Conservation (phyloP, 345 rosid genomes). For the Boechera stricta region DNA sequence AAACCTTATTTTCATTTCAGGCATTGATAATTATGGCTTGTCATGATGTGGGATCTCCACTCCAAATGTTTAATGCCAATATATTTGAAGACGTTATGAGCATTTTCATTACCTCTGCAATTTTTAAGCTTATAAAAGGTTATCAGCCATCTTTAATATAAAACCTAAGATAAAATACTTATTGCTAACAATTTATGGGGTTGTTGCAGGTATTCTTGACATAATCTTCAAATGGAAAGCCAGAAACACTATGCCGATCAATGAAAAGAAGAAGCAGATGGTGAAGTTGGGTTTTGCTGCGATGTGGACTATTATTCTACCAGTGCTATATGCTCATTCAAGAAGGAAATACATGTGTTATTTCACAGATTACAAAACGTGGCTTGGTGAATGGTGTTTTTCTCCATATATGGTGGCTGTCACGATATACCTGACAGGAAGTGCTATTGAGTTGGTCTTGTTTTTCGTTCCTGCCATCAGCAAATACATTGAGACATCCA, state of each 20-base stretch:
- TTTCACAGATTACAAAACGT: slow-evolving; percentile 61
- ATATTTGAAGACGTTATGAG: slow-evolving; percentile 90
- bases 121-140: slow-evolving; percentile 83
- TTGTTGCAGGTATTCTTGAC: slow-evolving; percentile 76
- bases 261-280: slow-evolving; percentile 64
- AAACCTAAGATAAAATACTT: slow-evolving; percentile 11
- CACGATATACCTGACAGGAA: slow-evolving; percentile 65
- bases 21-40: slow-evolving; percentile 97
- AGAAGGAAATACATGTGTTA: slow-evolving; percentile 86
- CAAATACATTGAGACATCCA: slow-evolving; percentile 84
- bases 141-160: slow-evolving; percentile 19
- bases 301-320: slow-evolving; percentile 86
- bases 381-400: slow-evolving; percentile 83
- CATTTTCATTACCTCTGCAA: slow-evolving; percentile 86
- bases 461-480: slow-evolving; percentile 82
- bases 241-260: slow-evolving; percentile 63
- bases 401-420: slow-evolving; percentile 90
- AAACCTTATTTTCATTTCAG: slow-evolving; percentile 50
- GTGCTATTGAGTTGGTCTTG: slow-evolving; percentile 79
- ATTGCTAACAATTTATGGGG: slow-evolving; percentile 24
- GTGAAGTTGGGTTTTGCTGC: slow-evolving; percentile 72
- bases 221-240: slow-evolving; percentile 88
- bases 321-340: slow-evolving; percentile 69
- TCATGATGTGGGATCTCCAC: slow-evolving; percentile 89
- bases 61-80: slow-evolving; percentile 69